Evolutionary conservation across 148 eudicot genomes (phyloP), one percentile per base, ranked within the genome.

Genomic region (Vaccinium corymbosum): DNA sequence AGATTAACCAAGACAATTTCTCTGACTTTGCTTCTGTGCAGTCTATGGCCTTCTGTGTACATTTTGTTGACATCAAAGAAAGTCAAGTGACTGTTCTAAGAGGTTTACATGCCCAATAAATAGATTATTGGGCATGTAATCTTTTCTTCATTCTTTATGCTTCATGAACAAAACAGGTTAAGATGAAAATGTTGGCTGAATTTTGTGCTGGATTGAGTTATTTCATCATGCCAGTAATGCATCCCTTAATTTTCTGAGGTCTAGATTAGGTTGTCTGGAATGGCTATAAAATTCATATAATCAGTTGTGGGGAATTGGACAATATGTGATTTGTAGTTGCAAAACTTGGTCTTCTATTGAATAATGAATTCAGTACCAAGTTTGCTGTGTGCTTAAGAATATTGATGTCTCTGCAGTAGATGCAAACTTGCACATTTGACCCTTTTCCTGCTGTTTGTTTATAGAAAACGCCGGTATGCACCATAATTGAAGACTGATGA

Each of bases 161-260:
- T 17, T 76, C 14, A 4, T 50, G 57, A n/a, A 50, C 25, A 46
- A 77, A 77, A 38, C 13, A 51, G 32, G 38, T 52, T 13, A n/a
- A n/a, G 57, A 25, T 52, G 17, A 51, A 51, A 51, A 11, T 5
- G 22, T 29, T 59, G 80, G 56, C 32, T 25, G 80, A 61, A 78
- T 78, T 71, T 16, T 12, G 46, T 71, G 76, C 76, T 71, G 42
- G 76, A 71, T 35, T 71, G 76, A 71, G 48, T 71, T 29, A 20
- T 35, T 27, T 71, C 9, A 29, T 13, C 15, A 6, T 32, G 10
- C 46, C 10, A 32, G 15, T 71, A 19, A 32, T 71, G 1, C 38
- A 17, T 68, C 27, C 68, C 22, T 2, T 62, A 19, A 19, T 62
- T 62, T 20, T 3, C 29, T 20, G 25, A 62, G n/a, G 68, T 62